These are phyloP conservation scores for Blastobotrys serpentis DNA, from an alignment of 1,139 yeast genomes.

Conservation along the genomic window DNA sequence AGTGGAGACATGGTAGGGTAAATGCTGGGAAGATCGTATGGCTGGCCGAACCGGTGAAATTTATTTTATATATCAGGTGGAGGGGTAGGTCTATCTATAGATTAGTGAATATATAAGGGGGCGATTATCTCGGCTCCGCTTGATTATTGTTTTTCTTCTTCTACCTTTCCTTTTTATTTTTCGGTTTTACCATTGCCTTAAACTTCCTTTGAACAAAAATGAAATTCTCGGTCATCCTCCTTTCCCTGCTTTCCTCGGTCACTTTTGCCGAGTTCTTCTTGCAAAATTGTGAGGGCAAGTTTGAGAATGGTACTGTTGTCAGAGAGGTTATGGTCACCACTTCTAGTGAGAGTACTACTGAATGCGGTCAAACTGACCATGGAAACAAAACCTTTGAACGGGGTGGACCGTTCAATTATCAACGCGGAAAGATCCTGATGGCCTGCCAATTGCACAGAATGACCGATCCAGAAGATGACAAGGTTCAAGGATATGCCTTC, in stretches of 20 bases:
- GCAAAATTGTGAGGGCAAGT: constrained; percentile 3
- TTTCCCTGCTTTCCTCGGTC: background rate
- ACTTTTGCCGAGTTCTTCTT: constrained; percentile 3
- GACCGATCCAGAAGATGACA: background rate
- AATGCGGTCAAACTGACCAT: constrained; percentile 5
- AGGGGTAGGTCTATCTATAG: background rate
- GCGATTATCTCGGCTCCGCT: background rate
- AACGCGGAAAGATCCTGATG: background rate
- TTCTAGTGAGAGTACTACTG: background rate
- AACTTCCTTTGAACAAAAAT: background rate
- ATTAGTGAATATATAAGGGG: background rate
- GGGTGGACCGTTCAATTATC: constrained; percentile 5
- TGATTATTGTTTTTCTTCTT: background rate
- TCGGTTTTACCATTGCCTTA: background rate
- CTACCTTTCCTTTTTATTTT: background rate
- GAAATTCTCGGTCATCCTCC: background rate
- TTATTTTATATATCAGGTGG: background rate
- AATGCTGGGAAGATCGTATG: constrained; percentile 4
- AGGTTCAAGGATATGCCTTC: constrained; percentile 1
- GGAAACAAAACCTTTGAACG: background rate
- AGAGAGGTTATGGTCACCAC: constrained; percentile 6
- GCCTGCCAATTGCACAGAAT: constrained; percentile 5
- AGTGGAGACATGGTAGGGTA: background rate
- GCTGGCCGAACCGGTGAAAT: too few relatives aligned
- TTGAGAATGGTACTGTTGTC: constrained; percentile 3